A percentile compares a stretch with the other conserved stretches of the same genome.
These are phyloP conservation scores for Leptographium wingfieldii DNA, from an alignment of 2,329 filamentous ascomycete genomes.

Conservation along the genomic window DNA sequence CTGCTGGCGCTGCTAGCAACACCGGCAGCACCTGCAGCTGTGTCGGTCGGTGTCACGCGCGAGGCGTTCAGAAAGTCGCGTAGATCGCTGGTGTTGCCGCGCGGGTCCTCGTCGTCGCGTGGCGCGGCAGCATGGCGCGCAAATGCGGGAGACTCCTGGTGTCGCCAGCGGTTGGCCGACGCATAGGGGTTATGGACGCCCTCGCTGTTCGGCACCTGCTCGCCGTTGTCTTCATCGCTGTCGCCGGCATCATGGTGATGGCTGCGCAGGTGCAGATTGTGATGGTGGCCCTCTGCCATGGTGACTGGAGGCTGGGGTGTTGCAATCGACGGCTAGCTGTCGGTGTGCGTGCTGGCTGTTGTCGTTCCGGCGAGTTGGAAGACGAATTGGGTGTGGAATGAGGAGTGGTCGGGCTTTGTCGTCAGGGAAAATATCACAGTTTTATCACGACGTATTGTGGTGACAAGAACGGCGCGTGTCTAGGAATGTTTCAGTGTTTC, in stretches of 20 bases:
- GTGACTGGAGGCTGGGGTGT: neutral
- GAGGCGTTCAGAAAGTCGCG: slow-evolving; percentile 43
- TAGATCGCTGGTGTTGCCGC: slow-evolving; percentile 35
- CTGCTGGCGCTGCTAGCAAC: neutral
- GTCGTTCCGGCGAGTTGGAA: neutral
- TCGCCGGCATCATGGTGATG: neutral
- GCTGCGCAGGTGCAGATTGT: neutral
- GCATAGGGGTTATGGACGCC: slow-evolving; percentile 38
- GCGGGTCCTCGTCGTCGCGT: slow-evolving; percentile 27
- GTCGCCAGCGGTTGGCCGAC: slow-evolving; percentile 47
- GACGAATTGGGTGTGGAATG: neutral
- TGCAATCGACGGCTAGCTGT: too few species aligned
- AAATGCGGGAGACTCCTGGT: slow-evolving; percentile 48
- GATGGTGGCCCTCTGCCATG: slow-evolving; percentile 8
- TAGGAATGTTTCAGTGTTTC: neutral
- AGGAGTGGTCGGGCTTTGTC: too few species aligned
- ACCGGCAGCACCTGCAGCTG: slow-evolving; percentile 12
- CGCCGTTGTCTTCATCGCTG: neutral
- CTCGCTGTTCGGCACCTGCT: slow-evolving; percentile 7
- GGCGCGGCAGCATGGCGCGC: slow-evolving; percentile 31
- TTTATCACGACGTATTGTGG: too few species aligned
- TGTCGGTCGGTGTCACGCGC: slow-evolving; percentile 31
- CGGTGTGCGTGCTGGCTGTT: neutral
- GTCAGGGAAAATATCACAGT: too few species aligned
- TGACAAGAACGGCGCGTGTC: neutral